Conservation (phyloP, 352 stramenopile genomes). For the Elongisporangium anandrum region DNA sequence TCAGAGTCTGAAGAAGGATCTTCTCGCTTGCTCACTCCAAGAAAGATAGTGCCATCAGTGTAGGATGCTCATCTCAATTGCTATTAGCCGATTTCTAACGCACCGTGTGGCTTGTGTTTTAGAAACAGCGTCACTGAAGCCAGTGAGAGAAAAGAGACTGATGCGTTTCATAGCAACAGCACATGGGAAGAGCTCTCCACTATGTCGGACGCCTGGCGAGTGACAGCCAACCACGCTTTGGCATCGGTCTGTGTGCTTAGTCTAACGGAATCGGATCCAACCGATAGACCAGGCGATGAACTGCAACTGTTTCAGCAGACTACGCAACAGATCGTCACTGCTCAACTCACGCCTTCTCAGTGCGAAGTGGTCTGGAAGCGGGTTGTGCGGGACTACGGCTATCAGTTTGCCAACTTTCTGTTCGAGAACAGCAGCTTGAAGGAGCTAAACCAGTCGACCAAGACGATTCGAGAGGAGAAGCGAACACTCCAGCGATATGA, state of each 20-base stretch:
- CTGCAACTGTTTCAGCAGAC: slow-evolving; percentile 17
- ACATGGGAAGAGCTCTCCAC: slow-evolving; percentile 15
- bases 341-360: slow-evolving; percentile 11
- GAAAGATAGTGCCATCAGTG: slow-evolving; percentile 33
- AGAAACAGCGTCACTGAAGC: not conserved
- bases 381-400: slow-evolving; percentile 38
- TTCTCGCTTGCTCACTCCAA: slow-evolving; percentile 11
- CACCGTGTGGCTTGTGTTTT: not conserved
- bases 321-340: slow-evolving; percentile 12
- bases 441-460: slow-evolving; percentile 15
- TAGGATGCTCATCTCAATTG: slow-evolving; percentile 10
- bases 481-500: slow-evolving; percentile 28
- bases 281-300: not conserved
- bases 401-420: slow-evolving; percentile 44
- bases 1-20: not conserved
- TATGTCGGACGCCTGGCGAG: slow-evolving; percentile 37
- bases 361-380: slow-evolving; percentile 20
- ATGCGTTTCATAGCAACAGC: not conserved
- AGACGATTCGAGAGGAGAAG: slow-evolving; percentile 25
- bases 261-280: slow-evolving; percentile 1
- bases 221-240: slow-evolving; percentile 45
- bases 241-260: slow-evolving; percentile 27
- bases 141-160: slow-evolving; percentile 1
- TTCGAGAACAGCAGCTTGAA: slow-evolving; percentile 43
- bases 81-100: not conserved